Evolutionary conservation across 495 filamentous ascomycete species (phyloP).

Genomic region (Delitschia confertaspora): DNA sequence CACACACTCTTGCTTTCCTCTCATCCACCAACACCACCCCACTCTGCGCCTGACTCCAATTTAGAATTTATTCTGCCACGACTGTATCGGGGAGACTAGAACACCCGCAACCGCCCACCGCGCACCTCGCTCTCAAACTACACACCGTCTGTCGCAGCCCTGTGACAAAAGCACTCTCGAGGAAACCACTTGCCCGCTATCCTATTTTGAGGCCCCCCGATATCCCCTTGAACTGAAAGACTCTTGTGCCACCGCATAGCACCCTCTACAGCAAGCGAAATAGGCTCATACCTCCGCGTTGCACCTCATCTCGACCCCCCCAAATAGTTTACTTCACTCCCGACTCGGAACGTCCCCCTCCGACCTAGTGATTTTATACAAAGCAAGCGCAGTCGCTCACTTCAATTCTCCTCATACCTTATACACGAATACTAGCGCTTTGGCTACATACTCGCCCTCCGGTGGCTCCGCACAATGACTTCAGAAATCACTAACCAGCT

Average conservation of each 20-base stretch:
- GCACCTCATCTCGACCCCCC: neutral
- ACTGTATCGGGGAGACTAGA: no score
- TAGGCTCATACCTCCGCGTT: neutral
- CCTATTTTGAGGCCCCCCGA: no score
- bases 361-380: neutral
- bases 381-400: slow-evolving; percentile 11
- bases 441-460: neutral
- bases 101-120: no score
- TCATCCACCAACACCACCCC: no score
- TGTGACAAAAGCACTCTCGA: no score
- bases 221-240: no score
- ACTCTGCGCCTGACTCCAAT: no score
- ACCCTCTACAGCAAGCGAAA: neutral
- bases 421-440: neutral
- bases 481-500: slow-evolving; percentile 35
- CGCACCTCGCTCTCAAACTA: no score
- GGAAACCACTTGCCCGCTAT: no score
- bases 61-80: no score
- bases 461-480: slow-evolving; percentile 29
- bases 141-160: no score
- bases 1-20: no score
- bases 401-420: neutral
- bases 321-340: neutral
- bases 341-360: neutral
- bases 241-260: neutral